Evolutionary conservation across 352 stramenopile genomes (phyloP).

Genomic region (Phytophthora lateralis): DNA sequence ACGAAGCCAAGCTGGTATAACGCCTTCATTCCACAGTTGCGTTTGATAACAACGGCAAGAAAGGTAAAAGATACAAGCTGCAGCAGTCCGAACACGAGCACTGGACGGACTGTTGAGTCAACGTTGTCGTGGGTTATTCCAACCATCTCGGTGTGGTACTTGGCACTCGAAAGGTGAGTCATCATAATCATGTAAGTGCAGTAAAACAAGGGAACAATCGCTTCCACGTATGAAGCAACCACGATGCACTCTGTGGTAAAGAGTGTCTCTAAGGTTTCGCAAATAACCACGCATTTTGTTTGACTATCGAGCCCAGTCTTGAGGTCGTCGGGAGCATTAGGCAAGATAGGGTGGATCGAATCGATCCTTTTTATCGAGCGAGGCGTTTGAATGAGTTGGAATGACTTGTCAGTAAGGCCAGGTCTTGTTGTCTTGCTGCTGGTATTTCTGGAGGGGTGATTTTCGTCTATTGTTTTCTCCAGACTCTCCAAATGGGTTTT

Average conservation of each 20-base stretch:
- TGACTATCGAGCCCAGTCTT: background rate
- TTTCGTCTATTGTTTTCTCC: background rate
- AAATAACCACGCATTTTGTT: background rate
- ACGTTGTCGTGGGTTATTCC: background rate
- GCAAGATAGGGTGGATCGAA: conserved; percentile 3
- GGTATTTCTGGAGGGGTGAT: background rate
- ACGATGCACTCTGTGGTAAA: conserved; percentile 37
- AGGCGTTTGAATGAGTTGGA: background rate
- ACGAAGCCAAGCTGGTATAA: conserved; percentile 35
- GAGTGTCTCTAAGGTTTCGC: conserved; percentile 9
- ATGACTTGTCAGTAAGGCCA: background rate
- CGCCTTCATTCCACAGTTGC: conserved; percentile 11
- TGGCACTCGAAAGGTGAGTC: conserved; percentile 19
- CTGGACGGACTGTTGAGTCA: background rate
- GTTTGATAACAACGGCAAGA: conserved; percentile 16
- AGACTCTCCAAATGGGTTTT: background rate
- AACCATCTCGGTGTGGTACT: conserved; percentile 16
- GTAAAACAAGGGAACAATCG: conserved; percentile 40
- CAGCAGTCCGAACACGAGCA: conserved; percentile 21
- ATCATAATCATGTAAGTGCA: conserved; percentile 13
- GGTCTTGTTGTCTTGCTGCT: background rate
- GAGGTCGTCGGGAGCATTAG: background rate
- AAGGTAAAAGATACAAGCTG: conserved; percentile 29
- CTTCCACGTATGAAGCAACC: conserved; percentile 38
- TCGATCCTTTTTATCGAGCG: background rate